Evolutionary conservation across 2,329 filamentous ascomycete species (phyloP).

Genomic region (Diaporthe australafricana): DNA sequence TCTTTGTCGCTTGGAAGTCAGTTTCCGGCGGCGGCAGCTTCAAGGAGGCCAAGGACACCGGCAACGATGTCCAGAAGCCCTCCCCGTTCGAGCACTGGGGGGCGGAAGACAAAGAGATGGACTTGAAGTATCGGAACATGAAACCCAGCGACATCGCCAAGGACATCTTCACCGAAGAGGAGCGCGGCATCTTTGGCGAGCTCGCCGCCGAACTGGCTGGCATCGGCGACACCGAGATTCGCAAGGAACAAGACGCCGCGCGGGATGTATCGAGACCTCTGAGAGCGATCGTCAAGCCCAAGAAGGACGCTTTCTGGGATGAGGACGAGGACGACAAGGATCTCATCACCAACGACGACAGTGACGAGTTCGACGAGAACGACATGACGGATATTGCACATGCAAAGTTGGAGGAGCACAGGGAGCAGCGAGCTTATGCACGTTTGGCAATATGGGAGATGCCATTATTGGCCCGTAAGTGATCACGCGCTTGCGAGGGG

Average conservation of each 20-base stretch:
- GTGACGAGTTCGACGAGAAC: slow-evolving; percentile 77
- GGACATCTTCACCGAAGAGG: slow-evolving; percentile 26
- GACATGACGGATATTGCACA: slow-evolving; percentile 88
- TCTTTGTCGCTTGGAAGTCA: slow-evolving; percentile 42
- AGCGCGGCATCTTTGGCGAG: slow-evolving; percentile 21
- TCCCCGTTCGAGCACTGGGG: slow-evolving; percentile 39
- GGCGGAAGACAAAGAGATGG: slow-evolving; percentile 38
- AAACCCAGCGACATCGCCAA: slow-evolving; percentile 29
- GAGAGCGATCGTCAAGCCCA: slow-evolving; percentile 37
- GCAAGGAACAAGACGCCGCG: slow-evolving; percentile 33
- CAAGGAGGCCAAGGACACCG: slow-evolving; percentile 34
- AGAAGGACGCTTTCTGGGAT: slow-evolving; percentile 59
- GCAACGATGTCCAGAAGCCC: slow-evolving; percentile 31
- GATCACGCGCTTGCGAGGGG: not conserved
- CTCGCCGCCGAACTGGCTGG: slow-evolving; percentile 24
- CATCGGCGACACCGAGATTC: slow-evolving; percentile 39
- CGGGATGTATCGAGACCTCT: slow-evolving; percentile 39
- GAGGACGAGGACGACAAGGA: slow-evolving; percentile 61
- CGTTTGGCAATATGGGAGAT: slow-evolving; percentile 94
- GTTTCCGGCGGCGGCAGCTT: slow-evolving; percentile 41
- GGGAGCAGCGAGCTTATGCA: slow-evolving; percentile 89
- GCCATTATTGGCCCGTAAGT: slow-evolving; percentile 87
- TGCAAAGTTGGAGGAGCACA: slow-evolving; percentile 86
- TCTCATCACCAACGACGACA: slow-evolving; percentile 60
- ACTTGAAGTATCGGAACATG: slow-evolving; percentile 34